Evolutionary conservation across 495 filamentous ascomycete genomes (phyloP).

Genomic region (Penicilliopsis zonata): DNA sequence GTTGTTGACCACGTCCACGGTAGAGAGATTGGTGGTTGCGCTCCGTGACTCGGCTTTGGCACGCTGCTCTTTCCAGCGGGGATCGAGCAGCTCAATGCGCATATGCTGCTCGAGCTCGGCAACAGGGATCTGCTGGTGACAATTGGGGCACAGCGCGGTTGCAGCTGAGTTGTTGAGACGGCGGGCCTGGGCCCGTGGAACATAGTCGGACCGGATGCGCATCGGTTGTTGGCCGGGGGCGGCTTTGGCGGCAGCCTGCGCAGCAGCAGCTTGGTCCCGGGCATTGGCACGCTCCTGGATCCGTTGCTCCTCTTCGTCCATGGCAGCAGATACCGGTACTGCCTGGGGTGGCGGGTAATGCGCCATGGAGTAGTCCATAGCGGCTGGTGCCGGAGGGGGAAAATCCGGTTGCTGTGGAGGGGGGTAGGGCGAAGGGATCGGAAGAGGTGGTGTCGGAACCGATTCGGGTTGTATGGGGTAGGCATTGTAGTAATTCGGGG

Average conservation of each 20-base stretch:
- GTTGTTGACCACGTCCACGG: constrained; percentile 80
- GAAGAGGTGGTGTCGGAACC: constrained; percentile 11
- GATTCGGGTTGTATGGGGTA: constrained; percentile 24
- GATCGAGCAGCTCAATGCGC: constrained; percentile 90
- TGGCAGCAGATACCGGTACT: constrained; percentile 11
- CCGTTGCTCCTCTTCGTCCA: constrained; percentile 55
- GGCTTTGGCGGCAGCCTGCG: constrained; percentile 63
- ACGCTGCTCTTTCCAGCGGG: constrained; percentile 90
- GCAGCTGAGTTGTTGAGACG: constrained; percentile 45
- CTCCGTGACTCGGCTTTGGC: constrained; percentile 75
- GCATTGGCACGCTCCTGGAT: constrained; percentile 59
- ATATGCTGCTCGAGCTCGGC: constrained; percentile 89
- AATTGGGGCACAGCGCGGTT: constrained; percentile 85
- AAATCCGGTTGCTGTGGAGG: constrained; percentile 19
- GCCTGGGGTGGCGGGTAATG: constrained; percentile 13
- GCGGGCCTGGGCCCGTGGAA: constrained; percentile 69
- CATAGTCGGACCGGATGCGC: constrained; percentile 88
- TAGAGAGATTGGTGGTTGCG: constrained; percentile 78
- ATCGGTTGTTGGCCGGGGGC: constrained; percentile 54
- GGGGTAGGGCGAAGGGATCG: constrained; percentile 19
- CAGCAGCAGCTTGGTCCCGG: constrained; percentile 59
- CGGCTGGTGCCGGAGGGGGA: constrained; percentile 24
- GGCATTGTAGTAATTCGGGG: constrained; percentile 43
- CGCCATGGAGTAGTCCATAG: constrained; percentile 21
- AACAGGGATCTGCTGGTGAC: constrained; percentile 75